Evolutionary conservation across 495 filamentous ascomycete species (phyloP).

Genomic region (Bryoglossum gracile): DNA sequence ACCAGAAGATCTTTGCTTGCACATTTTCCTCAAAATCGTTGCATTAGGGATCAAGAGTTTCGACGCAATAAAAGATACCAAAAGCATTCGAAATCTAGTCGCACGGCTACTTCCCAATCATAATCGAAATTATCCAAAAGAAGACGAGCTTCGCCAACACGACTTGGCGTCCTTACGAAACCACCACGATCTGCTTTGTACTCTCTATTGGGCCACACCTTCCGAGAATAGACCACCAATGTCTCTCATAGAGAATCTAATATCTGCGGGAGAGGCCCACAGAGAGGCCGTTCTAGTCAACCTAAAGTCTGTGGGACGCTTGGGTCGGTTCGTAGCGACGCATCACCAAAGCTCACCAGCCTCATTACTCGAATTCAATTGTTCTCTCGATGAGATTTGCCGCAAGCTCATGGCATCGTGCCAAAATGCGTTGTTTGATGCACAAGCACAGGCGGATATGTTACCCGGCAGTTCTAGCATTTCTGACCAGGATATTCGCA

Average conservation of each 20-base stretch:
- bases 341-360: no score
- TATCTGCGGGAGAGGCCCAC: slow-evolving; percentile 74
- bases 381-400: no score
- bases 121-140: slow-evolving; percentile 77
- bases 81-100: slow-evolving; percentile 68
- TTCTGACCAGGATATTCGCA: no score
- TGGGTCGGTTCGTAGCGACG: slow-evolving; percentile 63
- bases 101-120: slow-evolving; percentile 84
- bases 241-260: slow-evolving; percentile 65
- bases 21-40: slow-evolving; percentile 84
- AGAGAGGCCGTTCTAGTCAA: slow-evolving; percentile 79
- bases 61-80: slow-evolving; percentile 48
- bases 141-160: slow-evolving; percentile 60
- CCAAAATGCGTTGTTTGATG: no score
- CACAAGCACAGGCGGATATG: no score
- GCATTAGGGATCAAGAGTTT: slow-evolving; percentile 61
- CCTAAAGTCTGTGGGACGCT: slow-evolving; percentile 70
- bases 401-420: no score
- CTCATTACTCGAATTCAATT: no score
- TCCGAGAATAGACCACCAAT: slow-evolving; percentile 60
- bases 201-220: slow-evolving; percentile 81
- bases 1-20: slow-evolving; percentile 76
- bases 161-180: slow-evolving; percentile 85
- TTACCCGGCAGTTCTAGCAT: no score
- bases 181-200: slow-evolving; percentile 87